Conservation (phyloP, 176 grass and related monocot genomes). For the Bolboschoenus planiculmis region DNA sequence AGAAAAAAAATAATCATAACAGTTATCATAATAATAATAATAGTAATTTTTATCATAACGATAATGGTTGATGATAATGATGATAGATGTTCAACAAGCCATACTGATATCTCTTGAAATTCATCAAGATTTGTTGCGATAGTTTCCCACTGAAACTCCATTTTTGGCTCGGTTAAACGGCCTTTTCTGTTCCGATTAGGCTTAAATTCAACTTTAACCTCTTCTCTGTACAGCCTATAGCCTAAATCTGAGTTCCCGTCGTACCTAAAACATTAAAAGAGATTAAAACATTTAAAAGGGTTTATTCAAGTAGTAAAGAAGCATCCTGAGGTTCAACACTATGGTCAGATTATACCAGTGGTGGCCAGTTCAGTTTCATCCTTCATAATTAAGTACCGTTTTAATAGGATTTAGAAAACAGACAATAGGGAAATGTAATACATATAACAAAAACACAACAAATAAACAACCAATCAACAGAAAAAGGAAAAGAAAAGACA, state of each 20-base stretch:
- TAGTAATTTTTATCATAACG: too few relatives aligned
- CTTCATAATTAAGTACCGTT: background rate
- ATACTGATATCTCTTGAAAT: slow-evolving; percentile 82
- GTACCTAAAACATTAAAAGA: slow-evolving; percentile 53
- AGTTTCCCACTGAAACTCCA: slow-evolving; percentile 64
- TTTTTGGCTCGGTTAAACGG: slow-evolving; percentile 40
- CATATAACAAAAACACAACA: background rate
- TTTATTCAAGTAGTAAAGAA: background rate
- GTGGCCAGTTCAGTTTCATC: background rate
- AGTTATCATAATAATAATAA: slow-evolving; percentile 10
- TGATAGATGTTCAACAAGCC: background rate
- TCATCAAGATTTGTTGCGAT: slow-evolving; percentile 69
- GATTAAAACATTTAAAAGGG: background rate
- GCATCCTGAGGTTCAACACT: background rate
- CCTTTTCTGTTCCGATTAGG: slow-evolving; percentile 52
- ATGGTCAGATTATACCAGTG: background rate
- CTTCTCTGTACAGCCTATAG: slow-evolving; percentile 76
- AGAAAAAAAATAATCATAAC: background rate
- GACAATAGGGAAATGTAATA: background rate
- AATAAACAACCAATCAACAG: background rate
- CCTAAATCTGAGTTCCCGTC: slow-evolving; percentile 73
- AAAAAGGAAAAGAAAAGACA: background rate
- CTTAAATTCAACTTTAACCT: slow-evolving; percentile 41
- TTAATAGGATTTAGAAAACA: background rate
- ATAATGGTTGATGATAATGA: background rate